Conservation (phyloP, 768 basidiomycete genomes). For the Boletus insuetus region DNA sequence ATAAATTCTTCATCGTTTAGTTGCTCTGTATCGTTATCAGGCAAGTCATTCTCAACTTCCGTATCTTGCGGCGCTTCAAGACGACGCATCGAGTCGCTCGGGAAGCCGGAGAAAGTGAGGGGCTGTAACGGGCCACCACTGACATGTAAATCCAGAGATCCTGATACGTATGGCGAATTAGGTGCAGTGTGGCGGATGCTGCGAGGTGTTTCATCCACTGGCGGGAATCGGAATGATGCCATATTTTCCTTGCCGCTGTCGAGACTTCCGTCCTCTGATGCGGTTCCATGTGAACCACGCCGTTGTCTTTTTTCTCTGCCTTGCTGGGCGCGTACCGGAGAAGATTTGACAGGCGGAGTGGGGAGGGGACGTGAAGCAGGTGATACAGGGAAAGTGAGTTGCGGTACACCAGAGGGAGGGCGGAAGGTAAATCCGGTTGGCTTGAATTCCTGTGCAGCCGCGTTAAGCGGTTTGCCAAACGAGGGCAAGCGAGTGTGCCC, state of each 20-base stretch:
- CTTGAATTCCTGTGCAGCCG: slow-evolving; percentile 78
- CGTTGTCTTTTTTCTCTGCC: slow-evolving; percentile 81
- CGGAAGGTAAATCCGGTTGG: slow-evolving; percentile 75
- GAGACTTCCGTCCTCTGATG: slow-evolving; percentile 36
- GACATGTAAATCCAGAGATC: slow-evolving; percentile 20
- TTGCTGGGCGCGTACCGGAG: slow-evolving; percentile 40
- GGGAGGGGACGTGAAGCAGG: slow-evolving; percentile 40
- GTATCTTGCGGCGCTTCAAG: slow-evolving; percentile 10
- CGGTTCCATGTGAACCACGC: slow-evolving; percentile 42
- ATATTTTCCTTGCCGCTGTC: slow-evolving; percentile 60
- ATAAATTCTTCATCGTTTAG: slow-evolving; percentile 15
- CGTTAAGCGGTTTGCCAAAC: slow-evolving; percentile 71
- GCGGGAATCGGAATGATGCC: slow-evolving; percentile 76
- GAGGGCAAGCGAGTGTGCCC: slow-evolving; percentile 42
- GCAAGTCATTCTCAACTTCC: slow-evolving; percentile 9
- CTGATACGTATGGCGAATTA: slow-evolving; percentile 34
- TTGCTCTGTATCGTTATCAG: slow-evolving; percentile 7
- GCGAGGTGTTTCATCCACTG: slow-evolving; percentile 46
- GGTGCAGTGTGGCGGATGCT: slow-evolving; percentile 48
- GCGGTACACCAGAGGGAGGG: slow-evolving; percentile 64
- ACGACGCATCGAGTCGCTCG: slow-evolving; percentile 33
- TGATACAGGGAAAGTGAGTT: slow-evolving; percentile 40
- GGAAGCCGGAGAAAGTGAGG: slow-evolving; percentile 69
- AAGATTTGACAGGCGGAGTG: slow-evolving; percentile 29
- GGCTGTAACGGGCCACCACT: slow-evolving; percentile 33